phyloP scores from a whole-genome alignment of 768 basidiomycete species.

The Pleurotus tuoliensis region DNA sequence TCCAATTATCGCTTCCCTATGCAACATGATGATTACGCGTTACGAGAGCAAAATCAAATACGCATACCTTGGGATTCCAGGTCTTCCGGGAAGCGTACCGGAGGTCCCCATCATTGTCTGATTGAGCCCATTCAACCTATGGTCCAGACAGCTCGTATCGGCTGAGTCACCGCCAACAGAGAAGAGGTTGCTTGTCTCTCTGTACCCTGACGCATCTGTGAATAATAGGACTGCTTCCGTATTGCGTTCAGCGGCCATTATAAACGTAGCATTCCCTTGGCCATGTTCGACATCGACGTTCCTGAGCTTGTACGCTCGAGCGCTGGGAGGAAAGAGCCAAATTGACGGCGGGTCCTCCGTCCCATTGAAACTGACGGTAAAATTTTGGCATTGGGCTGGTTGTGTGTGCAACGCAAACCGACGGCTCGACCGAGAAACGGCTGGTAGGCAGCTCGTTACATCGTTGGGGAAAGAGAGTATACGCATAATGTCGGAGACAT shows the following conservation, averaged over 20 bases:
- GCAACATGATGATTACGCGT: neutral
- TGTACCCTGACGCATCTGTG: conserved; percentile 33
- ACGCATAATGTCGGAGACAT: conserved; percentile 43
- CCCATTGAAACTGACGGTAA: conserved; percentile 40
- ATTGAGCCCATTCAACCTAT: neutral
- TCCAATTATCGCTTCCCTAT: conserved; percentile 44
- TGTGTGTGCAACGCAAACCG: conserved; percentile 27
- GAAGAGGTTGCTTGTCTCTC: conserved; percentile 39
- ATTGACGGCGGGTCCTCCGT: conserved; percentile 27
- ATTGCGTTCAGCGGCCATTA: conserved; percentile 34
- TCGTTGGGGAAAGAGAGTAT: conserved; percentile 35
- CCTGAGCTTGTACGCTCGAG: conserved; percentile 18
- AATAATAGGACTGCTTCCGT: conserved; percentile 40
- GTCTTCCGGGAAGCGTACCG: neutral
- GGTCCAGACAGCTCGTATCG: conserved; percentile 13
- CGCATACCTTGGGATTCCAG: conserved; percentile 8
- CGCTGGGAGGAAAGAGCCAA: conserved; percentile 34
- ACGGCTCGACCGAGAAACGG: conserved; percentile 7
- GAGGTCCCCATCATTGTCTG: neutral
- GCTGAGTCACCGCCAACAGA: conserved; percentile 31
- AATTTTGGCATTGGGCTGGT: conserved; percentile 45
- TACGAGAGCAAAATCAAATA: neutral
- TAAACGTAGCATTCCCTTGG: conserved; percentile 36
- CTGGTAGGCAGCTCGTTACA: conserved; percentile 39
- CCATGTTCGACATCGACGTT: conserved; percentile 20